A percentile compares a stretch with the other conserved stretches of the same genome.
These are phyloP conservation scores for Xylariaceae sp. DNA, from an alignment of 2,329 filamentous ascomycete genomes.

Conservation along the genomic window DNA sequence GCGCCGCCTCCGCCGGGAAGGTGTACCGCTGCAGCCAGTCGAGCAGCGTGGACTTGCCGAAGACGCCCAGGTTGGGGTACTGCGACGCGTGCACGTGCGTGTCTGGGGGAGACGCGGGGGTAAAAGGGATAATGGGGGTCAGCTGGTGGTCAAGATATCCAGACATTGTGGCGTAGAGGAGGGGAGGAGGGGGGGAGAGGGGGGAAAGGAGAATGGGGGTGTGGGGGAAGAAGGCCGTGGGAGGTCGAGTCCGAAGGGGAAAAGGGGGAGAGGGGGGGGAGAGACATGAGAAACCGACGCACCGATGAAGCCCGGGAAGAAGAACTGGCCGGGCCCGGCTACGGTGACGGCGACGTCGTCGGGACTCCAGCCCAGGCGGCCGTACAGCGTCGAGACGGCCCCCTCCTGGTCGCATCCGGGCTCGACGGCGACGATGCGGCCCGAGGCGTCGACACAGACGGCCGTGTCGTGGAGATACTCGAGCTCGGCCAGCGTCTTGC, in stretches of 20 bases:
- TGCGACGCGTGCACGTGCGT: conserved; percentile 94
- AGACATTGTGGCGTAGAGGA: no score
- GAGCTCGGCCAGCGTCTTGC: conserved; percentile 38
- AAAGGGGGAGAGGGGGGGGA: no score
- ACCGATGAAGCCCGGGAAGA: conserved; percentile 80
- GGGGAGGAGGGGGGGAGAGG: no score
- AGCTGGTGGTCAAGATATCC: no score
- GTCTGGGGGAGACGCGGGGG: conserved; percentile 48
- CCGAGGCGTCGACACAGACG: conserved; percentile 41
- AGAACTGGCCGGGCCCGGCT: conserved; percentile 53
- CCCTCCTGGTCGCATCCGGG: conserved; percentile 24
- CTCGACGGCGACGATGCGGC: conserved; percentile 44
- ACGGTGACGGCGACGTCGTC: conserved; percentile 30
- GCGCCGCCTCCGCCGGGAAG: conserved; percentile 81
- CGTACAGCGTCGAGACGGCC: conserved; percentile 27
- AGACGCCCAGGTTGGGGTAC: conserved; percentile 89
- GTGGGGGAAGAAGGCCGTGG: no score
- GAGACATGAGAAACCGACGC: no score
- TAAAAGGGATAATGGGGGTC: no score
- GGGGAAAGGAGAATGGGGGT: no score
- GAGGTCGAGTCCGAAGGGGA: no score
- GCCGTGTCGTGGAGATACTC: conserved; percentile 44
- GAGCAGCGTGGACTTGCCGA: conserved; percentile 85
- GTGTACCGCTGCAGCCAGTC: conserved; percentile 94
- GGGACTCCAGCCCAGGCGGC: conserved; percentile 37